Evolutionary conservation across 2,329 filamentous ascomycete species (phyloP), one percentile per base, ranked within the genome.

Genomic region (Colletotrichum filicis): DNA sequence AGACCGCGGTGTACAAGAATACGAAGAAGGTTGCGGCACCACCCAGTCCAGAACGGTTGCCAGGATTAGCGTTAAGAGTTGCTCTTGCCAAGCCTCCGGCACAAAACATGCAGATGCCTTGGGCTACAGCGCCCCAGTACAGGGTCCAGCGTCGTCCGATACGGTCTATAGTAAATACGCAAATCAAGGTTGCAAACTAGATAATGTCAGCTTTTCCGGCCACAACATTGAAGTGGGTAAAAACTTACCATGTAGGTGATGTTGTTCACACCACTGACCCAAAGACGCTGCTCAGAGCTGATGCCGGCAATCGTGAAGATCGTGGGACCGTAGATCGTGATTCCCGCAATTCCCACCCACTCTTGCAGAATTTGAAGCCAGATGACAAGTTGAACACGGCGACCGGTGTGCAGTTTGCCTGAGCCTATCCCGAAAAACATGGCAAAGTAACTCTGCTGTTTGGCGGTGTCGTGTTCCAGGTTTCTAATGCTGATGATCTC

Each of bases 351-450:
- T 0, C 92, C 91, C 64, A 91, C 87, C 90, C 91, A 93, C 76
- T 92, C 89, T 77, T 93, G 91, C 78, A 93, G 88, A 57, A 93
- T 92, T 81, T 93, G 91, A 9, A 94, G 84, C 91, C 92, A 94
- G 46, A 94, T 86, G 3, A 92, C 91, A 1, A 94, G 86, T 76
- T 93, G 91, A 0, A 93, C 91, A 6, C 92, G 89, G 1, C 92
- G 86, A 0, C 88, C 92, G 0, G 89, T 92, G 75, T 94, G 92
- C 9, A 94, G 80, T 64, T 92, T 90, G 0, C 87, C 92, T 0
- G 90, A 92, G 3, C 90, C 90, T 67, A 89, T 87, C 2, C 91
- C 91, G 65, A 92, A 91, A 1, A 94, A 81, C 92, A 94, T 94
- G 60, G 89, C 84, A 3, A 88, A 77, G 76, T 94, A 94, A 49